Percentiles rank a stretch among this genome's conserved stretches.
Evolutionary conservation across 1,284 basidiomycete species (phyloP).

Genomic region (Ustilago loliicola): DNA sequence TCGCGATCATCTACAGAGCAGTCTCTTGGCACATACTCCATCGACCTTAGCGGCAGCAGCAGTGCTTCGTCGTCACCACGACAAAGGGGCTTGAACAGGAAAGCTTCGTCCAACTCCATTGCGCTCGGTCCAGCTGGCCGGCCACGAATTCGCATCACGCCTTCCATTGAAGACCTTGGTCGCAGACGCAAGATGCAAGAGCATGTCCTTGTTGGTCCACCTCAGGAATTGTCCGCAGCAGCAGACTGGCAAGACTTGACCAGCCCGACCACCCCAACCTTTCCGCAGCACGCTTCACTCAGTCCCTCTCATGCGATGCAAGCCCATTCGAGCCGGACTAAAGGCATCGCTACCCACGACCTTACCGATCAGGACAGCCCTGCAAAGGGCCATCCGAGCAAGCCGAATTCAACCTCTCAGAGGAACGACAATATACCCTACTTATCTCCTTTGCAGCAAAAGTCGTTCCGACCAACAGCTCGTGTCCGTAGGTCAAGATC

Average conservation of each 20-base stretch:
- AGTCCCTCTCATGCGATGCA: conserved; percentile 44
- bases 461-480: conserved; percentile 25
- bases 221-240: conserved; percentile 5
- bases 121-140: conserved; percentile 28
- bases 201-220: conserved; percentile 25
- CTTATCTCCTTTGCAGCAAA: conserved; percentile 22
- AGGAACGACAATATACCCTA: background rate
- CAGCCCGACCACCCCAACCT: conserved; percentile 15
- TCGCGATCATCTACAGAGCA: conserved; percentile 48
- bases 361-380: background rate
- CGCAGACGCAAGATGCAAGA: conserved; percentile 41
- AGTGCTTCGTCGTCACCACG: conserved; percentile 47
- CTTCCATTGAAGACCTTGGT: conserved; percentile 62
- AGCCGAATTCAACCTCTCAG: background rate
- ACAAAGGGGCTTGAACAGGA: conserved; percentile 14
- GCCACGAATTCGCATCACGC: conserved; percentile 63
- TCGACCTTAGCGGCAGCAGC: conserved; percentile 46
- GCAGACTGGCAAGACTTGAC: conserved; percentile 39
- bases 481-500: conserved; percentile 35
- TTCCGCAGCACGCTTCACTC: conserved; percentile 18
- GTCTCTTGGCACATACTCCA: conserved; percentile 44
- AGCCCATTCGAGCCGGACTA: conserved; percentile 4
- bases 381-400: background rate
- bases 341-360: background rate
- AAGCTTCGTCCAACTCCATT: conserved; percentile 31